Evolutionary conservation across 176 grass and related monocot genomes (phyloP).

Genomic region (Thalia dealbata): DNA sequence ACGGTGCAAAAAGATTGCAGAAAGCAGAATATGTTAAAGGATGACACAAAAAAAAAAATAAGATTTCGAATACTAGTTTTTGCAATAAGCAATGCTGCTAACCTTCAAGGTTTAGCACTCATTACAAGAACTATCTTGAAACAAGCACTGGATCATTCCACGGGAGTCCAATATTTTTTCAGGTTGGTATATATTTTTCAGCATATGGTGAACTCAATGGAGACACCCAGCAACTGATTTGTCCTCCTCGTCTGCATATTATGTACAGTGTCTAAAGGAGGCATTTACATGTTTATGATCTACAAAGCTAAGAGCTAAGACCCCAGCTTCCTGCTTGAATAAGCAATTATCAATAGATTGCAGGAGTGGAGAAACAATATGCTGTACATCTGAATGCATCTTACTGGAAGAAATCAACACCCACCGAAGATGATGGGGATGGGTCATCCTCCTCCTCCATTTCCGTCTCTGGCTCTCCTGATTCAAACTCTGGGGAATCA

Average conservation of each 20-base stretch:
- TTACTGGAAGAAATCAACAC: slow-evolving; percentile 55
- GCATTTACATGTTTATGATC: slow-evolving; percentile 33
- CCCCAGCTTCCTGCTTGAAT: slow-evolving; percentile 1
- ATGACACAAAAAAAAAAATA: too few species aligned
- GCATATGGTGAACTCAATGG: slow-evolving; percentile 14
- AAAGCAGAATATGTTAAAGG: too few species aligned
- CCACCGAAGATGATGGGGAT: slow-evolving; percentile 33
- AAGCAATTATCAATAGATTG: neutral
- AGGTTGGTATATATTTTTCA: slow-evolving; percentile 11
- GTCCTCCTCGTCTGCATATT: slow-evolving; percentile 22
- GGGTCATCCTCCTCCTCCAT: slow-evolving; percentile 39
- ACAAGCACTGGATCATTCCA: neutral
- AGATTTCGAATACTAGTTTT: too few species aligned
- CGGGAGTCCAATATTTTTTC: neutral
- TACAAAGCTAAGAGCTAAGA: slow-evolving; percentile 30
- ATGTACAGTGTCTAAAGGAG: slow-evolving; percentile 45
- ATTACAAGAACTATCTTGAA: neutral
- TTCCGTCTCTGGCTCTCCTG: slow-evolving; percentile 61
- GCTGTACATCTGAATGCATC: slow-evolving; percentile 27
- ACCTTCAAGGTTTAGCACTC: neutral
- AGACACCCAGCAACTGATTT: slow-evolving; percentile 12
- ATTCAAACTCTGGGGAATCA: slow-evolving; percentile 64
- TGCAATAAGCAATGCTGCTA: too few species aligned
- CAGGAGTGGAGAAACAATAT: slow-evolving; percentile 26
- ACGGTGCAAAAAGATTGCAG: too few species aligned